These are phyloP conservation scores for Fusarium sp. DNA, from an alignment of 2,329 filamentous ascomycete species.

Conservation along the genomic window DNA sequence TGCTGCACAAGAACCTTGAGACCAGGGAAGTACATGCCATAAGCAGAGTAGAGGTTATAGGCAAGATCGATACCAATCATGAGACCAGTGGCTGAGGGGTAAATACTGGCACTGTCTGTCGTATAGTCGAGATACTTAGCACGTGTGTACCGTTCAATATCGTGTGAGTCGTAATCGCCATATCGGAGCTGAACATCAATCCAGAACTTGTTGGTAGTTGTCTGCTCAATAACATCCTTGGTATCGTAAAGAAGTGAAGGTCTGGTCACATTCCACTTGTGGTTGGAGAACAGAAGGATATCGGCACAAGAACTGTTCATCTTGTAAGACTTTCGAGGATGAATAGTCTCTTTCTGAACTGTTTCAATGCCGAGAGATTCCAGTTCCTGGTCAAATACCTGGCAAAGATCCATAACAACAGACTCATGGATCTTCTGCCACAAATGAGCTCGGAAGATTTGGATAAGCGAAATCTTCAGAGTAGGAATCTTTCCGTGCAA, in stretches of 20 bases:
- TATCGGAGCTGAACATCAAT: constrained; percentile 96
- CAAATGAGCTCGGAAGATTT: constrained; percentile 99
- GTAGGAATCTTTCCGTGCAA: constrained; percentile 99
- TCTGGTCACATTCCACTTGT: constrained; percentile 98
- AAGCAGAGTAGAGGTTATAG: constrained; percentile 98
- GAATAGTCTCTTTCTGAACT: constrained; percentile 98
- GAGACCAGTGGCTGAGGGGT: constrained; percentile 93
- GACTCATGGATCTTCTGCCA: constrained; percentile 99
- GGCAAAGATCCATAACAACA: constrained; percentile 98
- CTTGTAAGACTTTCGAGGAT: constrained; percentile 99
- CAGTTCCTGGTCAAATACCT: constrained; percentile 97
- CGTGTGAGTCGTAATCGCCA: constrained; percentile 98
- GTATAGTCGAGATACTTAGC: constrained; percentile 99
- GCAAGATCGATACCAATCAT: constrained; percentile 98
- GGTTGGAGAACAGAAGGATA: constrained; percentile 93
- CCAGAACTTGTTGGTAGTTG: constrained; percentile 99
- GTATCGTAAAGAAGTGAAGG: constrained; percentile 95
- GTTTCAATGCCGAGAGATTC: constrained; percentile 96
- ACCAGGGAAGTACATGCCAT: constrained; percentile 98
- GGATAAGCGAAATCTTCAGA: constrained; percentile 95
- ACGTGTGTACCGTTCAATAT: constrained; percentile 96
- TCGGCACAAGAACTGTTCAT: constrained; percentile 99
- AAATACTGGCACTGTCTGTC: constrained; percentile 98
- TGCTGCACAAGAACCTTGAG: constrained; percentile 95
- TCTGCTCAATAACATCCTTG: constrained; percentile 92